Conservation (phyloP, 257 asterid genomes). For the Solanum chilense region DNA sequence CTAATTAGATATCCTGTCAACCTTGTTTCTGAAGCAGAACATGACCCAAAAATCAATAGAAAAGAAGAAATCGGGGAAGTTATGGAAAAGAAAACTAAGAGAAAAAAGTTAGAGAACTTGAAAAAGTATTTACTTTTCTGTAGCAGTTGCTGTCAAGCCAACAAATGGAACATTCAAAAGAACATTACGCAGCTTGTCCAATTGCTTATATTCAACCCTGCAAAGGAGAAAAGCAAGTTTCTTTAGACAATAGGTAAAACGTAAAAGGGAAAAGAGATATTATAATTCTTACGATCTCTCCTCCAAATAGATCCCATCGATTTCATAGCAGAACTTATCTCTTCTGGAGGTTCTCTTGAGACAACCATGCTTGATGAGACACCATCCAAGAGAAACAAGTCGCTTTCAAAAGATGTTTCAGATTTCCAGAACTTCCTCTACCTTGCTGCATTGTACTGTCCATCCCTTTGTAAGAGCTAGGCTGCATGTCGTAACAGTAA, state of each 20-base stretch:
- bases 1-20: not conserved
- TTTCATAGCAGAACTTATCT: not conserved
- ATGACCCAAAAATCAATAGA: not conserved
- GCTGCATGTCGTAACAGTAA: not conserved
- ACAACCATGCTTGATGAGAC: not conserved
- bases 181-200: constrained; percentile 66
- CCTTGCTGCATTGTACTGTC: not conserved
- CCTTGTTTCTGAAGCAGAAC: not conserved
- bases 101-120: not conserved
- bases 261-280: not conserved
- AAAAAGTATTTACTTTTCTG: constrained; percentile 59
- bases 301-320: not conserved
- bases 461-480: not conserved
- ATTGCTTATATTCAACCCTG: constrained; percentile 83
- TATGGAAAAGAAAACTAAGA: not conserved
- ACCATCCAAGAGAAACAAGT: not conserved
- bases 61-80: not conserved
- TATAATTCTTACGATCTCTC: not conserved
- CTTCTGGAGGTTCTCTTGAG: not conserved
- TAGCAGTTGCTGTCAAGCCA: constrained; percentile 92
- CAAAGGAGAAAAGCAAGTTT: not conserved
- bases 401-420: not conserved
- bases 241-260: not conserved
- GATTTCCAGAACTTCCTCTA: not conserved
- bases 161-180: constrained; percentile 70